phyloP scores from a whole-genome alignment of 768 basidiomycete species.

The Panaeolus papilionaceus region DNA sequence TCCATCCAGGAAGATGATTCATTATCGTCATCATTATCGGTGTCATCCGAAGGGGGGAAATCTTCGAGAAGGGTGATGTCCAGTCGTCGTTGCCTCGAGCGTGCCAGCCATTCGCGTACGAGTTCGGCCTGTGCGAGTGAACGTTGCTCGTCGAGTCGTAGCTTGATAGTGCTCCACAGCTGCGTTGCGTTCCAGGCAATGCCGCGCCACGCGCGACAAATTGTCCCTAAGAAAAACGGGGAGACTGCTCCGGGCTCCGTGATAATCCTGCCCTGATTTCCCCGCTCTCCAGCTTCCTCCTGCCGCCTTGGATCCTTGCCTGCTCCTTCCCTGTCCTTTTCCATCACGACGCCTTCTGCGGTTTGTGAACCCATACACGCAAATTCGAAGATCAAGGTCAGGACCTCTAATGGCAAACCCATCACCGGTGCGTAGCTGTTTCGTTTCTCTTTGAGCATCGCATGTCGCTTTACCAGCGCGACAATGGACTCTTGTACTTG shows the following conservation, averaged over 20 bases:
- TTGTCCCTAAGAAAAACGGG: slow-evolving; percentile 27
- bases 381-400: slow-evolving; percentile 28
- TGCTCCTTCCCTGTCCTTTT: neutral
- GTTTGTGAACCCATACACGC: slow-evolving; percentile 19
- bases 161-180: slow-evolving; percentile 26
- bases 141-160: slow-evolving; percentile 24
- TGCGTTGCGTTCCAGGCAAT: slow-evolving; percentile 25
- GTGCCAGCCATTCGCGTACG: slow-evolving; percentile 28
- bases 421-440: slow-evolving; percentile 28
- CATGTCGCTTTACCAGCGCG: slow-evolving; percentile 26
- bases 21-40: slow-evolving; percentile 22
- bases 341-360: neutral
- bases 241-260: slow-evolving; percentile 26
- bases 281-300: neutral
- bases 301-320: neutral
- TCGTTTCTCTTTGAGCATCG: slow-evolving; percentile 26
- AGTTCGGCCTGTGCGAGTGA: slow-evolving; percentile 26
- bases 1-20: slow-evolving; percentile 28
- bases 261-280: slow-evolving; percentile 19
- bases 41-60: slow-evolving; percentile 20
- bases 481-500: slow-evolving; percentile 29
- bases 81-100: slow-evolving; percentile 25
- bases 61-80: slow-evolving; percentile 28
- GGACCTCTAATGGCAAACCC: slow-evolving; percentile 27
- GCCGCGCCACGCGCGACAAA: slow-evolving; percentile 29